phyloP scores from a whole-genome alignment of 257 asterid genomes.

The Craterostigma plantagineum region DNA sequence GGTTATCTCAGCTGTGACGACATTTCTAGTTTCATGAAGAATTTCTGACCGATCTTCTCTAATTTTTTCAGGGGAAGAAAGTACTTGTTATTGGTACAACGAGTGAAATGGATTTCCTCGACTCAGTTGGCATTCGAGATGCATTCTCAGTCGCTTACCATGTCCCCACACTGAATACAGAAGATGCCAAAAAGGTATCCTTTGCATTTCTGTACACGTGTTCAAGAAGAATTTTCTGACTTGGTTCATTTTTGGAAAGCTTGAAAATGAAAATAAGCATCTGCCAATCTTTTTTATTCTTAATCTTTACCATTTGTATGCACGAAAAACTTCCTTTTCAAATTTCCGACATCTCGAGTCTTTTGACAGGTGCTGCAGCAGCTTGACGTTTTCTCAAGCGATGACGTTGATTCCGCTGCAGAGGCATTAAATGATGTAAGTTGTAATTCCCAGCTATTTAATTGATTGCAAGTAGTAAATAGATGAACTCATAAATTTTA shows the following conservation, averaged over 20 bases:
- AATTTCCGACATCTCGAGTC: slow-evolving; percentile 8
- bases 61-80: slow-evolving; percentile 55
- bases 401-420: slow-evolving; percentile 79
- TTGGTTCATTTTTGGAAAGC: not conserved
- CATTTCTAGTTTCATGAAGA: not conserved
- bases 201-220: slow-evolving; percentile 1
- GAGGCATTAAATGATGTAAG: slow-evolving; percentile 85
- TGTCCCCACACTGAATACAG: slow-evolving; percentile 69
- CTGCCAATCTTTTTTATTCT: too few species aligned
- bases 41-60: not conserved
- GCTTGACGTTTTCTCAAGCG: slow-evolving; percentile 53
- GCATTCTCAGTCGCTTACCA: slow-evolving; percentile 69
- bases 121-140: slow-evolving; percentile 62
- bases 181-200: slow-evolving; percentile 69
- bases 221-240: slow-evolving; percentile 1
- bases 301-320: too few species aligned
- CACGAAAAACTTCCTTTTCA: slow-evolving; percentile 5
- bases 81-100: slow-evolving; percentile 89
- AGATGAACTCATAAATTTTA: too few species aligned
- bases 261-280: not conserved
- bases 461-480: not conserved
- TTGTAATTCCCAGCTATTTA: slow-evolving; percentile 3
- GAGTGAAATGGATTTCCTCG: slow-evolving; percentile 71
- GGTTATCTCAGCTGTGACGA: slow-evolving; percentile 7
- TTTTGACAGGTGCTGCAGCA: slow-evolving; percentile 58